A percentile compares a stretch with the other conserved stretches of the same genome.
These are phyloP conservation scores for Prototheca wickerhamii DNA, from an alignment of 163 green algal genomes.

Conservation along the genomic window DNA sequence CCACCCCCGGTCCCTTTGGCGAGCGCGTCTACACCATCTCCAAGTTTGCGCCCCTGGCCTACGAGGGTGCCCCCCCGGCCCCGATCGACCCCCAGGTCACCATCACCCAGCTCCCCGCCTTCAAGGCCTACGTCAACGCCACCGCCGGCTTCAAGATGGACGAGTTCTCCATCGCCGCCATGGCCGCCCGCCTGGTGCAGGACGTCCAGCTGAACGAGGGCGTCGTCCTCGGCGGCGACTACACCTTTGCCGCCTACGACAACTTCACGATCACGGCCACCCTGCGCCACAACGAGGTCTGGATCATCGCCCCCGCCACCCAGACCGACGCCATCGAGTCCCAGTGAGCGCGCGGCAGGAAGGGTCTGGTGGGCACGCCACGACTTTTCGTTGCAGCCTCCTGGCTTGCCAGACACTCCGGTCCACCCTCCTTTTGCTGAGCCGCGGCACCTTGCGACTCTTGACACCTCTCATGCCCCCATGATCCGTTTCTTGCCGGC, in stretches of 20 bases:
- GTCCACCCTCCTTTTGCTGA: neutral
- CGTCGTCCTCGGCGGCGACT: neutral
- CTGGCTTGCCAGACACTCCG: neutral
- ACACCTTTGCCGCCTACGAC: slow-evolving; percentile 3
- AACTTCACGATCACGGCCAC: neutral
- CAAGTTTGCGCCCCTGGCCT: slow-evolving; percentile 41
- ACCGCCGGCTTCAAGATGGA: neutral
- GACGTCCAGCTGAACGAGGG: neutral
- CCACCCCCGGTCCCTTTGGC: slow-evolving; percentile 41
- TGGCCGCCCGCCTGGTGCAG: neutral
- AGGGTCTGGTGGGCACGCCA: neutral
- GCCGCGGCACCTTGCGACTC: neutral
- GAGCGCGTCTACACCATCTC: slow-evolving; percentile 39
- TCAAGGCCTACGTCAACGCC: neutral
- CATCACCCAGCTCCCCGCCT: neutral
- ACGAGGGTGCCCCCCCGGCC: neutral
- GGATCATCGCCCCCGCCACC: slow-evolving; percentile 9
- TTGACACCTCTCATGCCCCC: neutral
- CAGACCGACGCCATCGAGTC: neutral
- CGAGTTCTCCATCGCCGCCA: neutral
- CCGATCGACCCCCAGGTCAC: neutral
- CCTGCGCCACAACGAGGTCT: slow-evolving; percentile 34
- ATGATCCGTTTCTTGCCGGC: neutral
- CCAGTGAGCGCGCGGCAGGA: neutral
- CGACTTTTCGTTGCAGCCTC: neutral